phyloP scores from a whole-genome alignment of 208 protist species.

The Acanthamoeba castellanii region DNA sequence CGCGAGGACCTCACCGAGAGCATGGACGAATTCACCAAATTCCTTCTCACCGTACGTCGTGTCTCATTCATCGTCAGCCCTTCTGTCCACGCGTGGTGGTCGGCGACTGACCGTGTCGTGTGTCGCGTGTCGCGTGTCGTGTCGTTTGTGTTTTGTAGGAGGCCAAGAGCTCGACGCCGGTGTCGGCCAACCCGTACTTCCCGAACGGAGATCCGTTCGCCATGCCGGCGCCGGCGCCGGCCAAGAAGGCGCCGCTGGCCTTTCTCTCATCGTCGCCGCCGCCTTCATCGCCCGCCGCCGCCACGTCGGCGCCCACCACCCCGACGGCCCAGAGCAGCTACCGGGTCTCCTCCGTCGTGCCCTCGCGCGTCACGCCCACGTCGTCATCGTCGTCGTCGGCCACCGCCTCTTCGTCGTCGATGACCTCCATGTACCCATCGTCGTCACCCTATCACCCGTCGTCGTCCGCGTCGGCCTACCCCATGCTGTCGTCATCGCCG shows the following conservation, averaged over 20 bases:
- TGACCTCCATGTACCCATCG: neutral
- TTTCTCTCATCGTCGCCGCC: slow-evolving; percentile 37
- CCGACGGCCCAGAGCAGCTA: neutral
- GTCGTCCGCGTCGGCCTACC: neutral
- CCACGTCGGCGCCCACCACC: neutral
- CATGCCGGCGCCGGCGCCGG: neutral
- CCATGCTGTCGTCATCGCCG: neutral
- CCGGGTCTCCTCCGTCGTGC: neutral
- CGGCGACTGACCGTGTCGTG: neutral
- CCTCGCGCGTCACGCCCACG: neutral
- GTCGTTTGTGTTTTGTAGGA: neutral
- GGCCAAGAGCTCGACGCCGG: slow-evolving; percentile 10
- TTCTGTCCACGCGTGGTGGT: too few relatives aligned
- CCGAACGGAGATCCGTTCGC: slow-evolving; percentile 42
- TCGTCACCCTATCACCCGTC: neutral
- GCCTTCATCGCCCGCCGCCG: neutral
- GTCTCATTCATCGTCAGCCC: neutral
- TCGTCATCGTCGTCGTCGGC: neutral
- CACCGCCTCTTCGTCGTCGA: neutral
- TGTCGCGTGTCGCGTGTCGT: too few relatives aligned
- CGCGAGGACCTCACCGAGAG: slow-evolving; percentile 41
- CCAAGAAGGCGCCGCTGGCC: slow-evolving; percentile 29
- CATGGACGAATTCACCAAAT: slow-evolving; percentile 61
- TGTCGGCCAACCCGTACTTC: slow-evolving; percentile 43
- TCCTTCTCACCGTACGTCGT: slow-evolving; percentile 11